Conservation (phyloP, 2,329 filamentous ascomycete genomes). For the Talaromyces albobiverticillius region DNA sequence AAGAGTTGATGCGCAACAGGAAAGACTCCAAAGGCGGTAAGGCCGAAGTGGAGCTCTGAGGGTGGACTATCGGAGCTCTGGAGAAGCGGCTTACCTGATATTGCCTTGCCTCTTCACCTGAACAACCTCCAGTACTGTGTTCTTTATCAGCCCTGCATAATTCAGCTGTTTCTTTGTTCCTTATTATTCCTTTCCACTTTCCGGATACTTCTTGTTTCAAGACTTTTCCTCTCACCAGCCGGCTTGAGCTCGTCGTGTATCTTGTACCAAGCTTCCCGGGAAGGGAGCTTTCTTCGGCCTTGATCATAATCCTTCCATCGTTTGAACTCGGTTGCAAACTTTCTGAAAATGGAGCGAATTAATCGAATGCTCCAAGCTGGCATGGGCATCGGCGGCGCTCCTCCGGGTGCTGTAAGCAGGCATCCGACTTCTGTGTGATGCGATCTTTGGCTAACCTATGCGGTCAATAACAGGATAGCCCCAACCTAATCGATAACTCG, state of each 20-base stretch:
- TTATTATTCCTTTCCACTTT: neutral
- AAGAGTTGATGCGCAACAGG: constrained; percentile 1
- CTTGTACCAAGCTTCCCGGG: constrained; percentile 9
- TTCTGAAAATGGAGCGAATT: constrained; percentile 75
- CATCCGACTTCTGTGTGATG: neutral
- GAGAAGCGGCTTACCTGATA: neutral
- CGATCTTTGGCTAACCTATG: neutral
- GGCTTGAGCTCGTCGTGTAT: constrained; percentile 11
- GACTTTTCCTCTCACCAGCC: neutral
- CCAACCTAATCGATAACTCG: constrained; percentile 93
- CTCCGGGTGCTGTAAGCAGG: constrained; percentile 39
- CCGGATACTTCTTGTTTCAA: neutral
- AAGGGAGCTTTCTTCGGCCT: constrained; percentile 16
- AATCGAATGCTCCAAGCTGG: constrained; percentile 77
- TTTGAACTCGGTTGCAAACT: constrained; percentile 12
- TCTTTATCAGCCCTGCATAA: neutral
- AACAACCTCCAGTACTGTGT: neutral
- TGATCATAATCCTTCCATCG: constrained; percentile 16
- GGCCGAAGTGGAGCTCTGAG: neutral
- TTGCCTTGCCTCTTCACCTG: neutral
- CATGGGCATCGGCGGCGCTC: constrained; percentile 47
- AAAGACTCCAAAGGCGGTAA: constrained; percentile 15
- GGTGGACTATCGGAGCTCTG: constrained; percentile 12
- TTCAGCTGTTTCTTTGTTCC: neutral
- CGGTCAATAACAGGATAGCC: constrained; percentile 69